Base-by-base conservation (phyloP, 176 grass and related monocot species). In the Chrysopogon serrulatus region DNA sequence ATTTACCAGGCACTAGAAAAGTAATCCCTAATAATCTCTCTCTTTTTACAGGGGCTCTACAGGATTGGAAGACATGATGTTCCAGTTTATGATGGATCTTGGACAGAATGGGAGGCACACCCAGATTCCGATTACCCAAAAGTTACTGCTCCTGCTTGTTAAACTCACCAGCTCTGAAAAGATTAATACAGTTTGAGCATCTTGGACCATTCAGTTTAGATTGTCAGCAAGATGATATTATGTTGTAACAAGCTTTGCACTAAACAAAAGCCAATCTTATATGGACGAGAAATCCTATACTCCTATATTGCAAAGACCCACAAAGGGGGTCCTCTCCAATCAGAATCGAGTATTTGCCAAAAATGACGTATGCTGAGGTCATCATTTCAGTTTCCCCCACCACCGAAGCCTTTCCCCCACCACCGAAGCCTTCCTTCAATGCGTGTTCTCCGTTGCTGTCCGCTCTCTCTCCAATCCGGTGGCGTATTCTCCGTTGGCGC, bases 1-100 rank as follows among this genome's bases (percentile, higher is more conserved):
- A 70, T 54, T 49, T 69, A 28, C 34, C 31, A 74, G 59, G 16
- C 57, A 10, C 19, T 16, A 43, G 2, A 24, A n/a, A 56, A 85
- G 18, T 51, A 63, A 31, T 27, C 40, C 45, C 48, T 84, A 81
- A 91, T 44, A 73, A 36, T n/a, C n/a, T 45, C 2, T 70, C 23
- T 62, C 56, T 40, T 2, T 72, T 60, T 68, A 16, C 90, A 98
- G 92, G 92, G 92, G 40, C 87, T 95, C n/a, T 83, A 94, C 63
- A 94, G 80, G 28, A 79, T 98, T 42, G 90, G 95, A 51, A 98
- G 79, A 51, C 66, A 75, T 44, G 86, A 93, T 33, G n/a, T 93
- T 86, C 93, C 96, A 61, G 93, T 98, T 68, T 98, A 92, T 74
- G 93, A 90, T 73, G 96, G 96, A 48, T 95, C 93, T 19, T 98